These are phyloP conservation scores for Circinella umbellata DNA, from an alignment of 371 early-diverging fungal species.

Conservation along the genomic window DNA sequence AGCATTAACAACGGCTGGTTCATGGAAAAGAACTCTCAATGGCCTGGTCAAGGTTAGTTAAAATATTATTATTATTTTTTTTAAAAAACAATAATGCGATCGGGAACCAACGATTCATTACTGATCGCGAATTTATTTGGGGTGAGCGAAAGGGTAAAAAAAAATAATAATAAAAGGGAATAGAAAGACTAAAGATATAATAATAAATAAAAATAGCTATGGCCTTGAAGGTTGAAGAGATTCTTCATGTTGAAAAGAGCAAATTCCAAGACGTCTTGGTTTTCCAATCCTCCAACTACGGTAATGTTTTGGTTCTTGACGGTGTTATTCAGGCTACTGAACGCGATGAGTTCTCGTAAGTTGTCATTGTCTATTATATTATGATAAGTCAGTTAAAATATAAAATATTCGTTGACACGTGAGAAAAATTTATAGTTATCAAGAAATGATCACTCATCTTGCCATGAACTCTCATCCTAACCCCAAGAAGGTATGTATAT, in stretches of 20 bases:
- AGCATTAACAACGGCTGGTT: conserved; percentile 96
- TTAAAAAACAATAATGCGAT: no score
- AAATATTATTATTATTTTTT: not conserved
- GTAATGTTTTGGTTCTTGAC: conserved; percentile 95
- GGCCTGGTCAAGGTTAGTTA: conserved; percentile 93
- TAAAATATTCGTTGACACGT: not conserved
- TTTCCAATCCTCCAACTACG: conserved; percentile 92
- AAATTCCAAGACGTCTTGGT: conserved; percentile 96
- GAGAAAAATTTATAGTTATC: conserved; percentile 68
- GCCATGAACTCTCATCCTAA: conserved; percentile 95
- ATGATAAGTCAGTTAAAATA: no score
- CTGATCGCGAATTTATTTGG: no score
- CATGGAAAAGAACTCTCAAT: conserved; percentile 89
- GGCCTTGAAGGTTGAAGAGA: conserved; percentile 91
- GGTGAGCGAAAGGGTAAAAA: no score
- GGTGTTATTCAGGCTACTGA: conserved; percentile 97
- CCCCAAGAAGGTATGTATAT: conserved; percentile 78
- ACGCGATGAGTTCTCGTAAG: conserved; percentile 96
- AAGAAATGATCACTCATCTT: conserved; percentile 98
- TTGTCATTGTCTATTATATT: conserved; percentile 9
- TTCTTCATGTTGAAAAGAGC: conserved; percentile 93
- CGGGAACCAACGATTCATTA: no score
- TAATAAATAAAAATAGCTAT: conserved; percentile 63
- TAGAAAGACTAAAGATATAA: no score
- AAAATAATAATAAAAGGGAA: no score